These are phyloP conservation scores for Echites panduratus DNA, from an alignment of 257 asterid species.

Conservation along the genomic window DNA sequence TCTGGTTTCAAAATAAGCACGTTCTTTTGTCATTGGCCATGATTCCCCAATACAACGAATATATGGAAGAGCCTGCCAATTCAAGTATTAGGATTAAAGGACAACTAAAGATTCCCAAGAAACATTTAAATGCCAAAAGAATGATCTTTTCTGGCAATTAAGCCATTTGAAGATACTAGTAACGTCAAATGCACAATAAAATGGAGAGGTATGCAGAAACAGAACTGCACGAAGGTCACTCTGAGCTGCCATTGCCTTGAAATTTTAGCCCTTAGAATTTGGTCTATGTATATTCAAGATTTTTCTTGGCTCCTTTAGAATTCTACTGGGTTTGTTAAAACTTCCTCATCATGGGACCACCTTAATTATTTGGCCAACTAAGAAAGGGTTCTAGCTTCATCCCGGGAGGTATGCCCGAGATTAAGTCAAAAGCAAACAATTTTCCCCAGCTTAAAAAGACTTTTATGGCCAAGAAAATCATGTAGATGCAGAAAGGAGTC, in stretches of 20 bases:
- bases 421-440: neutral
- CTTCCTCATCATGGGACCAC: neutral
- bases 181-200: neutral
- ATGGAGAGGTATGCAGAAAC: neutral
- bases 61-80: conserved; percentile 82
- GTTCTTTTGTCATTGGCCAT: conserved; percentile 98
- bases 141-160: neutral
- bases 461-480: neutral
- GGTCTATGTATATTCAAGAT: neutral
- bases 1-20: conserved; percentile 80
- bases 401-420: neutral
- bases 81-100: conserved; percentile 15
- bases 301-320: neutral
- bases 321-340: neutral
- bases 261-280: neutral
- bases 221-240: neutral
- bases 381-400: neutral
- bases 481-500: neutral
- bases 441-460: neutral
- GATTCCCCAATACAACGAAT: conserved; percentile 90
- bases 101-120: neutral
- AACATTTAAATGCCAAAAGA: neutral
- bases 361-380: neutral
- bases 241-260: neutral
- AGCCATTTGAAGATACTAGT: neutral